Evolutionary conservation across 768 basidiomycete genomes (phyloP), one percentile per base, ranked within the genome.

Genomic region (Pisolithus microcarpus): DNA sequence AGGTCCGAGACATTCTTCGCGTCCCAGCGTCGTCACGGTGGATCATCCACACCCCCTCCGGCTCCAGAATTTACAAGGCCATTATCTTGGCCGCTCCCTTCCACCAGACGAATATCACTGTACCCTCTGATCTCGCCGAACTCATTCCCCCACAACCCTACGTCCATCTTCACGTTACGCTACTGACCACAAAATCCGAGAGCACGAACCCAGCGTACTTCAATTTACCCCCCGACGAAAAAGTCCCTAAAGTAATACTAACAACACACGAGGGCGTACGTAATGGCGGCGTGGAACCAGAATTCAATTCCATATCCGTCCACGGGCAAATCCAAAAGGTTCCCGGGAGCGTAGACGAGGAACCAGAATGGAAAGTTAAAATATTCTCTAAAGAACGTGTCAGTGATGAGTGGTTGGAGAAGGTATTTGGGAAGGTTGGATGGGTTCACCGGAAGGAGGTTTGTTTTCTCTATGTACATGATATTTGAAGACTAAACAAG

Each of bases 41-140:
- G 82, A 70, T 71, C 2, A 66, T 88, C 45, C 67, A 72, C 49
- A 82, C 73, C 47, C 60, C 66, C 13, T 64, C 67, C 18, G 80
- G 81, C 21, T 67, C 73, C 15, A 53, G 65, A 30, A 65, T 74
- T 39, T 93, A 90, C 63, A 80, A 77, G 61, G 82, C 81, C 2
- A 78, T 97, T 50, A 84, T 98, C 61, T 73, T 96, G 49, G 92
- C 93, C 2, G 84, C 91, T 1, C 95, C 95, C 2, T 87, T 82
- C 73, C 82, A 89, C 66, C 80, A 75, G 24, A 76, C 87, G 2
- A 70, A 68, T 13, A 85, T 90, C 55, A 60, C 61, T 5, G 64
- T 87, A 23, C 75, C 83, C 4, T 47, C 64, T 5, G 61, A 76
- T 16, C 64, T 85, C 28, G 62, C 76, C 5, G 65, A 72, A 3